A percentile compares a stretch with the other conserved stretches of the same genome.
These are phyloP conservation scores for Talaromyces proteolyticus DNA, from an alignment of 495 filamentous ascomycete genomes.

Conservation along the genomic window DNA sequence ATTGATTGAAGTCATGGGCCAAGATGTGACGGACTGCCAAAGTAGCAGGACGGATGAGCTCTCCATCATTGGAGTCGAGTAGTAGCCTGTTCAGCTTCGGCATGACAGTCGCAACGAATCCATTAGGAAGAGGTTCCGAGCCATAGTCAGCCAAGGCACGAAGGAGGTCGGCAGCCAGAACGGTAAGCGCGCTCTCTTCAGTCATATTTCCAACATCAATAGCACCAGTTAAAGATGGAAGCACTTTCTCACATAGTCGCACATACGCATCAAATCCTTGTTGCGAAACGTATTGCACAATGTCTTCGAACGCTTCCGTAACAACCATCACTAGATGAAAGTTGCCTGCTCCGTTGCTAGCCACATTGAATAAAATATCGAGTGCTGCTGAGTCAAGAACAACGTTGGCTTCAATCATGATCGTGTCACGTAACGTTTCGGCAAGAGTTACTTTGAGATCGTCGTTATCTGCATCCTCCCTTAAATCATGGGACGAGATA, in stretches of 20 bases:
- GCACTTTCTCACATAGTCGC: slow-evolving; percentile 76
- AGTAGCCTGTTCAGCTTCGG: slow-evolving; percentile 82
- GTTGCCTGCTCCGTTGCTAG: slow-evolving; percentile 79
- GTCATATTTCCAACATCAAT: slow-evolving; percentile 85
- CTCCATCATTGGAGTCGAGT: slow-evolving; percentile 71
- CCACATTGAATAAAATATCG: slow-evolving; percentile 83
- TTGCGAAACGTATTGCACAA: slow-evolving; percentile 61
- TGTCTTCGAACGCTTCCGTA: slow-evolving; percentile 84
- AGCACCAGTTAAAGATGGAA: slow-evolving; percentile 80
- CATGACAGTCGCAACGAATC: slow-evolving; percentile 77
- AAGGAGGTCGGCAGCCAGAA: slow-evolving; percentile 79
- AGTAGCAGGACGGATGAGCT: slow-evolving; percentile 81
- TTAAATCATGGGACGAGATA: slow-evolving; percentile 69
- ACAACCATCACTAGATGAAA: slow-evolving; percentile 80
- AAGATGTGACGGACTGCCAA: slow-evolving; percentile 83
- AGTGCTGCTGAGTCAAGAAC: slow-evolving; percentile 67
- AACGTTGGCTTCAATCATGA: slow-evolving; percentile 67
- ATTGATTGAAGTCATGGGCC: slow-evolving; percentile 77
- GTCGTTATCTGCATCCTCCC: slow-evolving; percentile 76
- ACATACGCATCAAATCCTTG: slow-evolving; percentile 63
- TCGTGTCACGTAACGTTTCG: slow-evolving; percentile 79
- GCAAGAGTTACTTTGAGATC: slow-evolving; percentile 87
- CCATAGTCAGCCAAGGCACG: slow-evolving; percentile 75
- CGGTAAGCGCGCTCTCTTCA: slow-evolving; percentile 73
- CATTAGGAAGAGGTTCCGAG: slow-evolving; percentile 73